Evolutionary conservation across 1,284 basidiomycete genomes (phyloP), one percentile per base, ranked within the genome.

Genomic region (Schizophyllum commune): DNA sequence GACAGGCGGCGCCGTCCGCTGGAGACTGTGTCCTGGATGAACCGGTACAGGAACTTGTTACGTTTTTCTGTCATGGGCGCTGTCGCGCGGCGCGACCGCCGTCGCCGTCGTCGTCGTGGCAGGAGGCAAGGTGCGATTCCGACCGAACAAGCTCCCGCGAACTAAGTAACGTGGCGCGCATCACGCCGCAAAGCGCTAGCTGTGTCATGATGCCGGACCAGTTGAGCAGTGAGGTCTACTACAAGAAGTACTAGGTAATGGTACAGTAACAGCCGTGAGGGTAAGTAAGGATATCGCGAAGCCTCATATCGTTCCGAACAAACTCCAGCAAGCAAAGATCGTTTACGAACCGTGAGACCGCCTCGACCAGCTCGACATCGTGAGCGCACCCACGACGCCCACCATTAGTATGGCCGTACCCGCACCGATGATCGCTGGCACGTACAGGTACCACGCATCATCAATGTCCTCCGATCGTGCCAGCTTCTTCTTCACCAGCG

Each of bases 331-430:
- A 56, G 61, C 21, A 63, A 27, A 56, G 39, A 57, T 27, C 19
- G 20, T 51, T 73, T 69, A 83, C 65, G 82, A 83, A 8, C 80
- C 78, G 67, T 87, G 85, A 67, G 80, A 85, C 64, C 86, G 83
- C 71, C 88, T 81, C 74, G 89, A 91, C 71, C 86, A 87, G 34
- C 73, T 78, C 7, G 88, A 88, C 67, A 91, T 82, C 63, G 88
- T 88, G 65, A 91, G 71, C 3, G 83, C 86, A 1, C 87, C 85
- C 51, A 88, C 82, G 58, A 91, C 84, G 0, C 89, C 89, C 15
- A 91, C 86, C 15, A 90, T 85, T 53, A 91, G 77, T 63, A 91
- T 69, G 55, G 89, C 89, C 19, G 89, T 90, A 11, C 89, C 89
- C 33, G 89, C 89, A 21, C 89, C 89, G 2, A 91, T 83, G 63